A percentile compares a stretch with the other conserved stretches of the same genome.
These are phyloP conservation scores for Sarocladium oryzae DNA, from an alignment of 2,329 filamentous ascomycete genomes.

Conservation along the genomic window DNA sequence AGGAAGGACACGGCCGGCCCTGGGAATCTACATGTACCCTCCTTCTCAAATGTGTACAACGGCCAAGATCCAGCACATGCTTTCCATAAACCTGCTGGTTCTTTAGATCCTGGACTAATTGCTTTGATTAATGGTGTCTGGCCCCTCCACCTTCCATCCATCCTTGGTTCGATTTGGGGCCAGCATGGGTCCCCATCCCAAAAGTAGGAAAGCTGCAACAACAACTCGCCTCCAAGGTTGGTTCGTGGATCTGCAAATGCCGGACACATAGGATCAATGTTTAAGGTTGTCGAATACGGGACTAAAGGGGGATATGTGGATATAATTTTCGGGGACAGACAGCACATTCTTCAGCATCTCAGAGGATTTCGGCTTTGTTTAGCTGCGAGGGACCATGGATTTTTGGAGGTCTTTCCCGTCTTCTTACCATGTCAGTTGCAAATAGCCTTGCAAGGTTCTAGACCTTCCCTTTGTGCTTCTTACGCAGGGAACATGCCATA, in stretches of 20 bases:
- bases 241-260: neutral
- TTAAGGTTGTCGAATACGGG: too few relatives aligned
- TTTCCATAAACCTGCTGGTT: neutral
- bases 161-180: neutral
- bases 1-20: neutral
- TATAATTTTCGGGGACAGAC: too few relatives aligned
- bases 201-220: neutral
- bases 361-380: too few relatives aligned
- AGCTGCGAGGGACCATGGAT: too few relatives aligned
- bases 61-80: neutral
- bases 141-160: neutral
- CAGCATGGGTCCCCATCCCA: neutral
- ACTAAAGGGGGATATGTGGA: neutral
- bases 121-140: neutral
- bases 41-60: neutral
- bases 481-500: too few relatives aligned
- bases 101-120: neutral
- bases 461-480: too few relatives aligned
- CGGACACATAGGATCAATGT: neutral
- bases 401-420: too few relatives aligned
- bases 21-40: neutral
- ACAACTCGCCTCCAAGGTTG: neutral
- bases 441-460: too few relatives aligned
- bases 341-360: too few relatives aligned
- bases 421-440: too few relatives aligned